Evolutionary conservation across 306 rosid species (phyloP), one percentile per base, ranked within the genome.

Genomic region (Quercus aquifolioides): DNA sequence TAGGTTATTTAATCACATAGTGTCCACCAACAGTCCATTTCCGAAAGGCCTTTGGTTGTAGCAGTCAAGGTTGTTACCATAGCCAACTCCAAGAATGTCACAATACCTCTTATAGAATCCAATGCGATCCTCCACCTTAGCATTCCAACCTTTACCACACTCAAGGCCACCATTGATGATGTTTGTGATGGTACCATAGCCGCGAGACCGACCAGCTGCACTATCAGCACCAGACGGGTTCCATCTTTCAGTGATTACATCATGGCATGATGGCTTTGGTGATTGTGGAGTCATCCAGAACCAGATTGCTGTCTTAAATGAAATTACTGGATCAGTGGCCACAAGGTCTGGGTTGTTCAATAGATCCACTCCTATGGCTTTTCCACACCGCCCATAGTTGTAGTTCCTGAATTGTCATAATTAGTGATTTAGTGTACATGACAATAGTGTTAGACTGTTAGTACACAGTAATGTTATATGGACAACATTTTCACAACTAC

Each of bases 231-330:
- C 41, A 0, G 97, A 75, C 2, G 94, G 97, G 0, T 43, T 85
- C 97, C 97, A 92, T 51, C 0, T 71, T 2, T 89, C 85, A 0
- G 55, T 83, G 64, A 92, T 88, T 20, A 90, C 94, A 76, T 90
- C 79, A 26, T 92, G 97, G 79, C 92, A 72, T 18, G 94, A 92
- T 3, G 97, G 97, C 81, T 92, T 92, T 78, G 84, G 87, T 51
- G 57, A 82, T 28, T 90, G 94, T 33, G 89, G 59, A 9, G 92
- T 92, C 94, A 92, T 90, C 97, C 97, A 92, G 69, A 92, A 92
- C 97, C 97, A 92, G 18, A 92, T 11, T 15, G 97, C 94, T 12
- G 94, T 85, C 76, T 82, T 92, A 84, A 92, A 92, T 11, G 97
- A 79, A 5, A 85, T 72, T 0, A 55, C 51, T 5, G 94, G 26